Evolutionary conservation across 139 green algal species (phyloP).

Genomic region (Eudorina sp.): DNA sequence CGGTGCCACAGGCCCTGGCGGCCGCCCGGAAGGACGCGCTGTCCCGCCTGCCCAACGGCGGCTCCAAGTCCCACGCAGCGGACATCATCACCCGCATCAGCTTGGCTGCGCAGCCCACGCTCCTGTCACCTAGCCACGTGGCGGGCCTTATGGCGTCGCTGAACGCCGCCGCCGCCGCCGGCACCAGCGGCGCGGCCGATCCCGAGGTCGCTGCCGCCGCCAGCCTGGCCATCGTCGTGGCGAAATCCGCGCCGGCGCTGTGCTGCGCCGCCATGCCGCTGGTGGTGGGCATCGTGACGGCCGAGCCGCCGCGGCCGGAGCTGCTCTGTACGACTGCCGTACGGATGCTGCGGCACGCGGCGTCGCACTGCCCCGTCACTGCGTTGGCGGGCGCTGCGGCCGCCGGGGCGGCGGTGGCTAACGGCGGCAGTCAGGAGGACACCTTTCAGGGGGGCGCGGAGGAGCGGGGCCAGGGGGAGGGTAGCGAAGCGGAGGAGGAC

Average conservation of each 20-base stretch:
- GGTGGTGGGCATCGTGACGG: background rate
- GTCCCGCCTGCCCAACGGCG: conserved; percentile 67
- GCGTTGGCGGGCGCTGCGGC: background rate
- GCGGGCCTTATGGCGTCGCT: conserved; percentile 59
- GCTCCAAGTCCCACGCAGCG: conserved; percentile 63
- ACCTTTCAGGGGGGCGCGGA: no score
- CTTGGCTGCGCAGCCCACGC: conserved; percentile 59
- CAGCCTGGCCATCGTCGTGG: background rate
- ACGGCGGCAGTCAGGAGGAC: background rate
- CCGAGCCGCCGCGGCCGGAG: conserved; percentile 4
- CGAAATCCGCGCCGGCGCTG: conserved; percentile 37
- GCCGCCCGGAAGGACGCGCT: conserved; percentile 72
- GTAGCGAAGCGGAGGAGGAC: background rate
- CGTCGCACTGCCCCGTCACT: background rate
- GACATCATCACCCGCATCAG: conserved; percentile 68
- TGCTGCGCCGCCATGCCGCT: background rate
- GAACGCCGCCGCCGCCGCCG: background rate
- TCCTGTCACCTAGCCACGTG: conserved; percentile 72
- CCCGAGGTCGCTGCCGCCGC: background rate
- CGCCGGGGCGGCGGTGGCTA: background rate
- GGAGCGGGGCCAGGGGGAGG: background rate
- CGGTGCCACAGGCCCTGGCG: conserved; percentile 26
- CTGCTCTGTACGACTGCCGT: conserved; percentile 16
- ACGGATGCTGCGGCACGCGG: conserved; percentile 29
- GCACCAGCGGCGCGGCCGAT: background rate